A percentile compares a stretch with the other conserved stretches of the same genome.
phyloP scores from a whole-genome alignment of 2,329 filamentous ascomycete species.

The Aspergillus oerlinghausenensis region DNA sequence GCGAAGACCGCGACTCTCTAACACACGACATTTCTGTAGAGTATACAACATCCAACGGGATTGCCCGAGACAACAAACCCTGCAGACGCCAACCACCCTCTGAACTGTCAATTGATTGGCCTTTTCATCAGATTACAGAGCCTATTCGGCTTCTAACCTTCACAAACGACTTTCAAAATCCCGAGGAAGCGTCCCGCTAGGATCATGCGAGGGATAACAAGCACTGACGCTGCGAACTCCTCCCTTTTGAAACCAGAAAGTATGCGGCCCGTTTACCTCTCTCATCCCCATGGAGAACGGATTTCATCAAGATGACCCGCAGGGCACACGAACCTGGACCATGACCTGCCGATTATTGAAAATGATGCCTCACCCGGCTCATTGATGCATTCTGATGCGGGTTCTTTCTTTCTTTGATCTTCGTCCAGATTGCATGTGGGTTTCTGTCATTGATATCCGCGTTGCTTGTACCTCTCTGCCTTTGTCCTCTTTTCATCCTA shows the following conservation, averaged over 20 bases:
- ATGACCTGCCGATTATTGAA: conserved; percentile 18
- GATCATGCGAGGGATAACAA: conserved; percentile 16
- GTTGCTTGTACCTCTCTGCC: not conserved
- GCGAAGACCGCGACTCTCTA: not conserved
- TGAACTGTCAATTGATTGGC: not conserved
- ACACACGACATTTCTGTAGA: not conserved
- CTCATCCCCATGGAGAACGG: conserved; percentile 6
- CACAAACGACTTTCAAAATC: not conserved
- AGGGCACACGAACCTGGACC: conserved; percentile 11
- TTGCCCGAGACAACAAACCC: not conserved
- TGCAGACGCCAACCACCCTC: not conserved
- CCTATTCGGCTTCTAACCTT: not conserved
- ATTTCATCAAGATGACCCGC: conserved; percentile 14
- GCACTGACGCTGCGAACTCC: conserved; percentile 7
- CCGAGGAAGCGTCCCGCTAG: conserved; percentile 3
- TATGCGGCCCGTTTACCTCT: conserved; percentile 19
- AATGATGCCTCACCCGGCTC: conserved; percentile 21
- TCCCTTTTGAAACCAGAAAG: conserved; percentile 18
- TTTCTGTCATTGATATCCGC: conserved; percentile 2
- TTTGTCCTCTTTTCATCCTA: not conserved
- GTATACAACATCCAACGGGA: not conserved
- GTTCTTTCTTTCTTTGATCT: conserved; percentile 5
- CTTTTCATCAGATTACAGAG: not conserved
- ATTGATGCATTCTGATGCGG: not conserved
- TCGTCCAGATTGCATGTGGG: conserved; percentile 2